Percentiles rank a stretch among this genome's conserved stretches.
Evolutionary conservation across 495 filamentous ascomycete genomes (phyloP).

Genomic region (Pyrenula massariospora): DNA sequence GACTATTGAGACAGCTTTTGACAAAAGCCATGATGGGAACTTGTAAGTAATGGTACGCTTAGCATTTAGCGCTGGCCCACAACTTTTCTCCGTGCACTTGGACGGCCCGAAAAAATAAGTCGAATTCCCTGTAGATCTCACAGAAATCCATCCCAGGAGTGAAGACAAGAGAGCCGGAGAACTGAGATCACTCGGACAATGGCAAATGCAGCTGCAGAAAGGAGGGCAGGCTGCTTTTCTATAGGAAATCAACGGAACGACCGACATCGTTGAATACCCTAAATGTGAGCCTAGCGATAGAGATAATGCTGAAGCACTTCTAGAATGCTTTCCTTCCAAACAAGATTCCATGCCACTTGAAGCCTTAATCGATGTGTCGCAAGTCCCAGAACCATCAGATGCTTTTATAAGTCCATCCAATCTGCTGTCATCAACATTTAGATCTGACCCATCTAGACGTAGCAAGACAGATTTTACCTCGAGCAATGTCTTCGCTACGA

Average conservation of each 20-base stretch:
- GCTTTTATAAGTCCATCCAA: too few species aligned
- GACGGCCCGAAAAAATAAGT: neutral
- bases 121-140: neutral
- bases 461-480: neutral
- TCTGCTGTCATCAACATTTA: too few species aligned
- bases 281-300: too few species aligned
- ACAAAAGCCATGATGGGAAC: neutral
- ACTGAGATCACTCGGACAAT: neutral
- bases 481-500: neutral
- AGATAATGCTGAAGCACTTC: neutral
- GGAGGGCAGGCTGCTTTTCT: too few species aligned
- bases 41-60: neutral
- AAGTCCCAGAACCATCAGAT: too few species aligned
- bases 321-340: too few species aligned
- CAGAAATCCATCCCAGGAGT: neutral
- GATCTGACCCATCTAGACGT: neutral
- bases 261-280: too few species aligned
- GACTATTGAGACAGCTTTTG: neutral
- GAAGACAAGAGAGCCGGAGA: neutral
- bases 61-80: neutral
- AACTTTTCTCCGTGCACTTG: neutral
- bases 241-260: too few species aligned
- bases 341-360: too few species aligned
- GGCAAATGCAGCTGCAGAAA: neutral
- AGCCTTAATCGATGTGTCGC: too few species aligned